A percentile compares a stretch with the other conserved stretches of the same genome.
phyloP scores from a whole-genome alignment of 805 yeast species.

The Starmerella geochares region DNA sequence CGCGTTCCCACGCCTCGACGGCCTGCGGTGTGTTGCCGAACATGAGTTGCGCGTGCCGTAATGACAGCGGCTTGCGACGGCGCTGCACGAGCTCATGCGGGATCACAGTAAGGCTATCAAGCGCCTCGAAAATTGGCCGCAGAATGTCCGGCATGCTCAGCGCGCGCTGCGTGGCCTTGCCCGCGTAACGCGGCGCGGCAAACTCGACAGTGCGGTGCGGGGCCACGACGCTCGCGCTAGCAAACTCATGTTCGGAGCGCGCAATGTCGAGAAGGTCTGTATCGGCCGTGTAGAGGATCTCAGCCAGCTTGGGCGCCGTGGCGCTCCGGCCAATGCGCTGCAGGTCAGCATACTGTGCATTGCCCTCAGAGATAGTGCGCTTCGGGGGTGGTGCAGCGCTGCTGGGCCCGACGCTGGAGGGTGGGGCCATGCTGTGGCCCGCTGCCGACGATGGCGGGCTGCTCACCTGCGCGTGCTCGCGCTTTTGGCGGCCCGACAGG shows the following conservation, averaged over 20 bases:
- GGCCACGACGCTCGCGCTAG: not conserved
- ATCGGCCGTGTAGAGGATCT: slow-evolving; percentile 6
- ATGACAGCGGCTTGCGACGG: slow-evolving; percentile 60
- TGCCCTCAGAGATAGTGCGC: slow-evolving; percentile 10
- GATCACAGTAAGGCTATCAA: slow-evolving; percentile 46
- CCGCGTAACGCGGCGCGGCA: not conserved
- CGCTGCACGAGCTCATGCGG: slow-evolving; percentile 54
- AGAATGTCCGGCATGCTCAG: slow-evolving; percentile 72
- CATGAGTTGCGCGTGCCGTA: slow-evolving; percentile 56
- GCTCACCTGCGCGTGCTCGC: not conserved
- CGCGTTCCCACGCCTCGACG: slow-evolving; percentile 35
- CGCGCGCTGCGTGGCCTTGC: slow-evolving; percentile 35
- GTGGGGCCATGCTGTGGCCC: not conserved
- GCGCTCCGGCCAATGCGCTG: slow-evolving; percentile 8
- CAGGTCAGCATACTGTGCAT: slow-evolving; percentile 1
- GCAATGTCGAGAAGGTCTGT: not conserved
- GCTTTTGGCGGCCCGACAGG: slow-evolving; percentile 5
- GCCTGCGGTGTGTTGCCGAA: slow-evolving; percentile 48
- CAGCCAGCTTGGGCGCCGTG: slow-evolving; percentile 6
- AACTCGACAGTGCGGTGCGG: slow-evolving; percentile 1
- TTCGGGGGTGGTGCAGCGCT: not conserved
- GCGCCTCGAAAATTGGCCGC: slow-evolving; percentile 46
- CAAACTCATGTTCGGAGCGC: slow-evolving; percentile 1
- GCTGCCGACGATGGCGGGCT: not conserved
- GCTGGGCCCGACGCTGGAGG: not conserved